Evolutionary conservation across 176 grass and related monocot species (phyloP).

Genomic region (Raddia distichophylla): DNA sequence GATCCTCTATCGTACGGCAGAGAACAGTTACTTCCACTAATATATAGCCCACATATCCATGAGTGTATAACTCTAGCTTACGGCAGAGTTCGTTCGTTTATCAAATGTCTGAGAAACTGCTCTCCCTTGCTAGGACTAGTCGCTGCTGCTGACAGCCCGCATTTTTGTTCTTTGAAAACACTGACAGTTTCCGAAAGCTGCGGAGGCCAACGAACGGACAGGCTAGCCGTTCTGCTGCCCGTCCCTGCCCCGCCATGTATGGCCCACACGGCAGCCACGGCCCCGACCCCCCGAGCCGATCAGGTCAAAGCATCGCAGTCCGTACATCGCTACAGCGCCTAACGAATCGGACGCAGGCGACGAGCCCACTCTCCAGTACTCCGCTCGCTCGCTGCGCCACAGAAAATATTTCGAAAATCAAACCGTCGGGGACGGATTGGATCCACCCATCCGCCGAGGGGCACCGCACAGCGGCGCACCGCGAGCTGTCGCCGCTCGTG

Average conservation of each 20-base stretch:
- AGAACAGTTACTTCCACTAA: too few relatives aligned
- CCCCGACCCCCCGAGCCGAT: too few relatives aligned
- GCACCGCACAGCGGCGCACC: neutral
- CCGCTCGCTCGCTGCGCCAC: too few relatives aligned
- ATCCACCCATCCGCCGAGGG: constrained; percentile 19
- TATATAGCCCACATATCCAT: too few relatives aligned
- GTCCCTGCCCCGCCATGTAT: too few relatives aligned
- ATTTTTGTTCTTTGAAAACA: neutral
- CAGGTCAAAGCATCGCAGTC: neutral
- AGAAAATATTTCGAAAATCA: neutral
- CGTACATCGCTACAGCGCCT: neutral
- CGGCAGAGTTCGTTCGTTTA: too few relatives aligned
- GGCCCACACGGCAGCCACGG: neutral
- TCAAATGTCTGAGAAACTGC: too few relatives aligned
- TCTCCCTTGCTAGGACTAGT: too few relatives aligned
- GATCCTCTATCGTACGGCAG: too few relatives aligned
- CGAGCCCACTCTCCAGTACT: too few relatives aligned
- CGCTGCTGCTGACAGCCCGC: too few relatives aligned
- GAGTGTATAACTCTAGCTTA: too few relatives aligned
- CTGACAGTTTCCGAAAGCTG: neutral
- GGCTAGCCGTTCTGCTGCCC: neutral
- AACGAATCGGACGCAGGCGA: neutral
- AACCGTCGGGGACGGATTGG: neutral
- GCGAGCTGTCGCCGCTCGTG: neutral
- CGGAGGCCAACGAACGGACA: neutral